These are phyloP conservation scores for Phytophthora citrophthora DNA, from an alignment of 352 stramenopile species.

Conservation along the genomic window DNA sequence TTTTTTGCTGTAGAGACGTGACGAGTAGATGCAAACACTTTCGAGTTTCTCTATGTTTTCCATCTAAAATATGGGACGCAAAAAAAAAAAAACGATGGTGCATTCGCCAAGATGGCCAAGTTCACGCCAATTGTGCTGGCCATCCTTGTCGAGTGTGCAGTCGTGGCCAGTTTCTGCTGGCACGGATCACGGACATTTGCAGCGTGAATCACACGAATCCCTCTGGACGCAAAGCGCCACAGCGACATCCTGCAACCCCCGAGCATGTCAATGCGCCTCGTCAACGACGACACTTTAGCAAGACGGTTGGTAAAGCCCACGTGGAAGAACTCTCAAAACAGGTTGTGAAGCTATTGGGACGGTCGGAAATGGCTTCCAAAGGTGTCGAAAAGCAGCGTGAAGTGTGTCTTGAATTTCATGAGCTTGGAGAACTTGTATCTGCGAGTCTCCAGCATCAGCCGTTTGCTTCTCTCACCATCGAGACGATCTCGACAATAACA, in stretches of 20 bases:
- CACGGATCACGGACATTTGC: not conserved
- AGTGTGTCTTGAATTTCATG: too few species aligned
- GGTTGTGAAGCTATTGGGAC: too few species aligned
- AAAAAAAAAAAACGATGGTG: not conserved
- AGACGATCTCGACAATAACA: conserved; percentile 21
- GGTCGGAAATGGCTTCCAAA: too few species aligned
- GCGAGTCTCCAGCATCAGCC: conserved; percentile 5
- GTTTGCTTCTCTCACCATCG: conserved; percentile 30
- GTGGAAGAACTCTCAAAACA: too few species aligned
- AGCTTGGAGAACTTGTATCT: too few species aligned
- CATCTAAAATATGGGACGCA: not conserved
- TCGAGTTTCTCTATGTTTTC: not conserved
- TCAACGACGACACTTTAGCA: not conserved
- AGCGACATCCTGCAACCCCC: conserved; percentile 22
- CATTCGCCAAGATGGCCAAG: conserved; percentile 1
- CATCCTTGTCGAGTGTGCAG: conserved; percentile 21
- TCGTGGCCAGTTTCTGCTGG: conserved; percentile 25
- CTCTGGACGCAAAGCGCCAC: conserved; percentile 32
- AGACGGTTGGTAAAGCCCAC: not conserved
- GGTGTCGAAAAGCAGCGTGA: too few species aligned
- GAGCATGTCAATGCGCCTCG: conserved; percentile 25
- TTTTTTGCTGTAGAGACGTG: conserved; percentile 26
- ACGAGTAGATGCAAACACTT: conserved; percentile 10
- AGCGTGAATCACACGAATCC: conserved; percentile 10
- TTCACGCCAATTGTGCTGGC: not conserved